Conservation (phyloP, 345 rosid species). For the Sonneratia alba region DNA sequence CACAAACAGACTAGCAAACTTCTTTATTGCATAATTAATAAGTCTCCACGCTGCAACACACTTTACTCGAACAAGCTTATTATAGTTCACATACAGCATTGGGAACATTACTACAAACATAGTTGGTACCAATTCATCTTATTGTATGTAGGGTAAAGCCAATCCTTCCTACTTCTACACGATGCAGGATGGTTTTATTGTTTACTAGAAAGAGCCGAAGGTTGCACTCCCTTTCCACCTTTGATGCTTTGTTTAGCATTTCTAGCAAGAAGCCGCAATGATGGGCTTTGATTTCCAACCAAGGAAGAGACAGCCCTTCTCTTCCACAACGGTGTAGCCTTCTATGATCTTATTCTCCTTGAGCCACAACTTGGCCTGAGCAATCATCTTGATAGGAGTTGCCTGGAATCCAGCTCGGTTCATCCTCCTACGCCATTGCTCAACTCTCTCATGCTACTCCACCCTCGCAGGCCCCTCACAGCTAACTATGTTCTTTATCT, state of each 20-base stretch:
- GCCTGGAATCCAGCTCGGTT: conserved; percentile 46
- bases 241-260: conserved; percentile 55
- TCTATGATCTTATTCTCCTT: conserved; percentile 28
- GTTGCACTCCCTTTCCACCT: conserved; percentile 63
- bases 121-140: background rate
- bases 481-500: conserved; percentile 58
- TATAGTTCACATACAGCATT: background rate
- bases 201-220: conserved; percentile 33
- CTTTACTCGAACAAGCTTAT: background rate
- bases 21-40: background rate
- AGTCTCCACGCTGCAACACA: background rate
- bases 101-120: background rate
- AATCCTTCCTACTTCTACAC: background rate
- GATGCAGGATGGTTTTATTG: background rate
- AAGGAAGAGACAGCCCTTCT: conserved; percentile 44
- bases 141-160: background rate
- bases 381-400: conserved; percentile 23
- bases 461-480: conserved; percentile 41
- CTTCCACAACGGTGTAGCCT: conserved; percentile 33
- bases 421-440: conserved; percentile 53
- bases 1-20: background rate
- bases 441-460: conserved; percentile 46
- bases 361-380: conserved; percentile 37
- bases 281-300: conserved; percentile 54
- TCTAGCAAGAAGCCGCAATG: conserved; percentile 48